Percentiles rank a stretch among this genome's conserved stretches.
Conservation (phyloP, 1,284 basidiomycete species). For the Microbotryomycetes sp. region DNA sequence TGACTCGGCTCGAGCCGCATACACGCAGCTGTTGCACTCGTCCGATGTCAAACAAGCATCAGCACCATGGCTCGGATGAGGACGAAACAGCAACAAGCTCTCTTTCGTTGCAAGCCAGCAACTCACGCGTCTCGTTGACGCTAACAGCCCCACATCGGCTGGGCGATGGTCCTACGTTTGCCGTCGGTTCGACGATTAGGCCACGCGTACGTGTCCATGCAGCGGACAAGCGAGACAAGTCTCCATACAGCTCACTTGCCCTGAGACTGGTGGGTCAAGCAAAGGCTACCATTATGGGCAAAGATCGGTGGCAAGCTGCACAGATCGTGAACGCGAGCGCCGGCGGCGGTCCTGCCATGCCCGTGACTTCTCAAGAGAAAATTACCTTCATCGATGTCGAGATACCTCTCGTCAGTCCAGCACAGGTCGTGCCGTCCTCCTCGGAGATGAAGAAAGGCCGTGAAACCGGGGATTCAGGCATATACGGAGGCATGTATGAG, state of each 20-base stretch:
- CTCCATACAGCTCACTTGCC: conserved; percentile 3
- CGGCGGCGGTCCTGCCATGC: conserved; percentile 3
- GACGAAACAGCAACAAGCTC: not conserved
- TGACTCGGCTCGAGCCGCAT: not conserved
- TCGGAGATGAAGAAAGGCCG: not conserved
- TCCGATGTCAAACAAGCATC: not conserved
- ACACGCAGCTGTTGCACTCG: not conserved
- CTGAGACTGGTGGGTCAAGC: conserved; percentile 8
- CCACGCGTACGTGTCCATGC: not conserved
- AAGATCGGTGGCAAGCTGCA: conserved; percentile 19
- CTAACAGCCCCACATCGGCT: not conserved
- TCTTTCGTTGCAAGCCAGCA: not conserved
- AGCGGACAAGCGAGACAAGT: not conserved
- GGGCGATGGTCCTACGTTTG: not conserved
- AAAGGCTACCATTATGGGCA: conserved; percentile 15
- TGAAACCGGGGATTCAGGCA: not conserved
- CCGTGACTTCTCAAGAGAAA: conserved; percentile 11
- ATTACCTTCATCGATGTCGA: conserved; percentile 5
- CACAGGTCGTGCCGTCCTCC: not conserved
- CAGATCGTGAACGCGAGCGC: not conserved
- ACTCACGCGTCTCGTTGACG: not conserved
- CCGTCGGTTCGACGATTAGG: not conserved
- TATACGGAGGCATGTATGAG: conserved; percentile 10
- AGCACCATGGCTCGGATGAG: not conserved
- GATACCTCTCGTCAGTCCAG: conserved; percentile 7